phyloP scores from a whole-genome alignment of 306 rosid genomes.

The Biancaea sappan region DNA sequence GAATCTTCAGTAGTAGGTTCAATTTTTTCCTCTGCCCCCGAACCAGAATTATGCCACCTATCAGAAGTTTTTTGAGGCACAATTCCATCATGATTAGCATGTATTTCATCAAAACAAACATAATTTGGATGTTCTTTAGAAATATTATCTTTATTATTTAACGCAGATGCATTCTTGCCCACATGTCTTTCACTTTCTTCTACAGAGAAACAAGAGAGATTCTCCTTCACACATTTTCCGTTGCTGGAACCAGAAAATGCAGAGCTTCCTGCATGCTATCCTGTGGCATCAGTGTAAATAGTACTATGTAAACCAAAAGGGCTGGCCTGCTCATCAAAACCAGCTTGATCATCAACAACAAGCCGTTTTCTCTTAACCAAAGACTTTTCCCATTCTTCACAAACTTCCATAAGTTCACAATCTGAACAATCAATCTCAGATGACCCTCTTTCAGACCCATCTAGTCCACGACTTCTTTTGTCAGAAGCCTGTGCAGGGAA shows the following conservation, averaged over 20 bases:
- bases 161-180: conserved; percentile 24
- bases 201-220: conserved; percentile 31
- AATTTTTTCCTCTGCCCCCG: conserved; percentile 17
- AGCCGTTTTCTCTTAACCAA: conserved; percentile 56
- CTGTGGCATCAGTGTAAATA: conserved; percentile 28
- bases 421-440: conserved; percentile 75
- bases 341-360: conserved; percentile 38
- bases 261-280: conserved; percentile 42
- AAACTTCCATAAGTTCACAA: conserved; percentile 67
- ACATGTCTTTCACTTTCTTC: conserved; percentile 25
- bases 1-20: conserved; percentile 21
- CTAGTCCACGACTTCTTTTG: conserved; percentile 54
- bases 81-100: conserved; percentile 24
- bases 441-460: conserved; percentile 41
- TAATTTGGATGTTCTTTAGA: conserved; percentile 25
- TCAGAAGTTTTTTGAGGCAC: conserved; percentile 9
- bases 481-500: conserved; percentile 36
- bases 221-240: conserved; percentile 41
- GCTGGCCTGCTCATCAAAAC: conserved; percentile 50
- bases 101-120: conserved; percentile 34
- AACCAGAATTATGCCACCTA: conserved; percentile 19
- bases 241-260: conserved; percentile 49
- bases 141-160: conserved; percentile 24
- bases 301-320: conserved; percentile 58
- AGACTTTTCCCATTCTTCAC: conserved; percentile 77